These are phyloP conservation scores for Eimeria praecox DNA, from an alignment of 169 alveolate genomes.

Conservation along the genomic window DNA sequence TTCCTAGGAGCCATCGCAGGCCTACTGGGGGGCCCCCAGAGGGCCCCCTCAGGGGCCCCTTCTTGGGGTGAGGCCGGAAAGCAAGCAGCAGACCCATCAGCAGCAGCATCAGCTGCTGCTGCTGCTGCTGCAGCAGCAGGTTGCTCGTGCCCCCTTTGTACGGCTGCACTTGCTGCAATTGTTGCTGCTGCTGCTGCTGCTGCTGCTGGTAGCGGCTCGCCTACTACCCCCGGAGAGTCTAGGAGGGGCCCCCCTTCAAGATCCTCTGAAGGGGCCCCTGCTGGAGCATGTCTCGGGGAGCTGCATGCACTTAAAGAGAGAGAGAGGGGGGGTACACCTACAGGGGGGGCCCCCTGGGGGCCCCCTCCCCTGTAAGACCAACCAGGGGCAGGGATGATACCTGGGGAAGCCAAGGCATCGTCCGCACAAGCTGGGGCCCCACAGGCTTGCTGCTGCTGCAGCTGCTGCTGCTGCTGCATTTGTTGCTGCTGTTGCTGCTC, in stretches of 20 bases:
- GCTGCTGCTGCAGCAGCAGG: not conserved
- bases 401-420: slow-evolving; percentile 8
- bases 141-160: too few relatives aligned
- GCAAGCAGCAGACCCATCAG: not conserved
- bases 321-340: not conserved
- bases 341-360: slow-evolving; percentile 50
- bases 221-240: slow-evolving; percentile 26
- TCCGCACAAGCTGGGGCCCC: not conserved
- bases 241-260: slow-evolving; percentile 24
- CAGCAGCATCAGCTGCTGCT: slow-evolving; percentile 20
- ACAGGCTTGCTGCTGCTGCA: slow-evolving; percentile 7
- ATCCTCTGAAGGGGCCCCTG: slow-evolving; percentile 39
- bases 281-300: not conserved
- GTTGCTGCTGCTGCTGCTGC: slow-evolving; percentile 40
- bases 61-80: not conserved
- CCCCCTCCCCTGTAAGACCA: slow-evolving; percentile 45
- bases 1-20: not conserved
- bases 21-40: not conserved
- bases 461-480: slow-evolving; percentile 56
- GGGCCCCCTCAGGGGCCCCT: slow-evolving; percentile 38
- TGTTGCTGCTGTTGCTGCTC: slow-evolving; percentile 67
- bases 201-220: slow-evolving; percentile 40
- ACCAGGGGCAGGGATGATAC: not conserved
- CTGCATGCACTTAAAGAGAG: slow-evolving; percentile 52
- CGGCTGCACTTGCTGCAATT: slow-evolving; percentile 52